Evolutionary conservation across 306 rosid species (phyloP), one percentile per base, ranked within the genome.

Genomic region (Dryas drummondii): DNA sequence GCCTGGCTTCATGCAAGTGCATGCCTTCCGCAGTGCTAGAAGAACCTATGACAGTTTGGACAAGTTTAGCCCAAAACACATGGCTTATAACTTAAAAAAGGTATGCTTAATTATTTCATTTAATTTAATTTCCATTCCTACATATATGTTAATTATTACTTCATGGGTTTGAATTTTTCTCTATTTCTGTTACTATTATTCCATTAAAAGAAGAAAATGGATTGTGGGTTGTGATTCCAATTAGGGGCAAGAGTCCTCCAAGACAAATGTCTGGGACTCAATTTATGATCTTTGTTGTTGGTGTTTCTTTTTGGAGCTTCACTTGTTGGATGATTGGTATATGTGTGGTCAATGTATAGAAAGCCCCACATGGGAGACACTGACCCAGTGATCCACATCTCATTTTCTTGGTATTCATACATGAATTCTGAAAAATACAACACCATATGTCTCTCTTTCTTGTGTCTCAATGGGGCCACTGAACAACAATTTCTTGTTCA

Each of bases 1-100:
- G 99, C 97, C 97, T 37, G 89, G 85, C 27, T 85, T 87, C 88
- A 92, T 94, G 99, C 99, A 94, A 84, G 84, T 88, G 79, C 91
- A 90, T 67, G 97, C 99, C 58, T 94, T 94, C 69, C 88, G 93
- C 16, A 87, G 91, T 78, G 97, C 96, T 0, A 92, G 99, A 74
- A 86, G 86, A 7, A 92, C 91, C 12, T 79, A 68, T 76, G 99
- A 94, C 60, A 86, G 91, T 85, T 83, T 88, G 88, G 97, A 94
- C 78, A 74, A 85, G 86, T 87, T 91, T 10, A 94, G 97, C 81
- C 44, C 91, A 13, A 90, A 86, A 69, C 91, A 85, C 76, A 89
- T 90, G 44, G 99, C 98, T 78, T 87, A 79, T 72, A 94, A 88
- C 87, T 82, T 94, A 5, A 94, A 94, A 81, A 94, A 90, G 99